Evolutionary conservation across 179 eudicot species (phyloP).

Genomic region (Corrigiola litoralis): DNA sequence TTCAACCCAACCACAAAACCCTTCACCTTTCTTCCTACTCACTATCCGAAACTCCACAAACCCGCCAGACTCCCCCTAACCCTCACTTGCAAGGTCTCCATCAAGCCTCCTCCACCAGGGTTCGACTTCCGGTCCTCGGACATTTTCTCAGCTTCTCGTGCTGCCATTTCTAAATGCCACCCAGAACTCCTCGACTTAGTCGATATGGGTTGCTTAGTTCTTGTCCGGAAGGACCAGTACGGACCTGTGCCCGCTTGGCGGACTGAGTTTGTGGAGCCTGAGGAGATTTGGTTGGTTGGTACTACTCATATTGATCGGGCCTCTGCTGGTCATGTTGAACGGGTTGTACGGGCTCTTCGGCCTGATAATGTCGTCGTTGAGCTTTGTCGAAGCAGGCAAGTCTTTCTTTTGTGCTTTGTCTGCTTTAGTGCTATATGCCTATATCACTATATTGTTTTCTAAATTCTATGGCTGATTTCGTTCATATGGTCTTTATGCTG

Average conservation of each 20-base stretch:
- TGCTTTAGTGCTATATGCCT: too few relatives aligned
- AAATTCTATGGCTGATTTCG: too few relatives aligned
- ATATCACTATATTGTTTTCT: too few relatives aligned
- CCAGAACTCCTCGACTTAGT: conserved; percentile 74
- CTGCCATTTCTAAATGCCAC: conserved; percentile 41
- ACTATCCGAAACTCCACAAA: conserved; percentile 13
- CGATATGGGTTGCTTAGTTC: conserved; percentile 54
- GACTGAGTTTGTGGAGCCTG: conserved; percentile 80
- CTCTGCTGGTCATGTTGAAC: conserved; percentile 59
- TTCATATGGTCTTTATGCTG: too few relatives aligned
- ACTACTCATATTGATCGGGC: conserved; percentile 57
- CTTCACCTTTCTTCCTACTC: conserved; percentile 16
- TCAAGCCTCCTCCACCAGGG: conserved; percentile 62
- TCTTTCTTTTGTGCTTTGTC: background rate
- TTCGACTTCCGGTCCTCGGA: conserved; percentile 57
- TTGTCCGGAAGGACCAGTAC: conserved; percentile 50
- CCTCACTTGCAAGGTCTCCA: conserved; percentile 22
- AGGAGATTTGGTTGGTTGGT: conserved; percentile 77
- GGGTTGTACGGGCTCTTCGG: conserved; percentile 58
- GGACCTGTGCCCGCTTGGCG: conserved; percentile 90
- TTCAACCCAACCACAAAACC: conserved; percentile 5
- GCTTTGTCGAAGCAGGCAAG: conserved; percentile 97
- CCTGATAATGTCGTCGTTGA: conserved; percentile 95
- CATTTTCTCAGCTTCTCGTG: conserved; percentile 33
- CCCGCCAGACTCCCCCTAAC: background rate